Base-by-base conservation (phyloP, 2,329 filamentous ascomycete species). In the Fusarium continuum region DNA sequence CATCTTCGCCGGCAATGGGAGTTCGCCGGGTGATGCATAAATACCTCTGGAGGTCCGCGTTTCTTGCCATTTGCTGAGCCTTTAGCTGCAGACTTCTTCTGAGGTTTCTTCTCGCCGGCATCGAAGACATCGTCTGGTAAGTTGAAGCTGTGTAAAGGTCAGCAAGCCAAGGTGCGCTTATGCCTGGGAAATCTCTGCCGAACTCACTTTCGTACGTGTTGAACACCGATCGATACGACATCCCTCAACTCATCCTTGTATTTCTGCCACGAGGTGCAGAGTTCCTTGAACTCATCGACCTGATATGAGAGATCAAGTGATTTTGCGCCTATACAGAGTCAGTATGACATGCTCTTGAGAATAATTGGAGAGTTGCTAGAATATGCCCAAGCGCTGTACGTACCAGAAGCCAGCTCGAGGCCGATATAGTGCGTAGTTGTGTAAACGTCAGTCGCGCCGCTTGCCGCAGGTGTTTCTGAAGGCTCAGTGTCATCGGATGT, bases 341-440 rank as follows among this genome's bases (percentile, higher is more conserved):
- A 78, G 76, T 53, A 65, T 49, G 43, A 32, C 36, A n/a, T 39
- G 38, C 26, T 23, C 48, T 29, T 23, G 43, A 28, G 31, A 19
- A 26, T 8, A 2, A 32, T n/a, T 6, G 9, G 8, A 23, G 9
- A 38, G 11, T 17, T 14, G 6, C 29, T 5, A 6, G n/a, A 40
- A 36, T 4, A 19, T 17, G 11, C 7, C 31, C n/a, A 28, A 26
- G 22, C 20, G 35, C 22, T 46, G 32, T 41, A 79, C 85, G 74
- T 83, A 92, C 91, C 89, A 80, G 89, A 85, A 31, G 84, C 83
- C 51, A 97, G 79, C 69, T 94, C 90, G 41, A 98, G 83, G 29
- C 95, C 95, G 72, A 99, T 92, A 74, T 98, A 99, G 75, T 93
- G 94, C 2, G 93, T 97, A 20, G 92, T 93, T 0, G 94, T 98